Conservation (phyloP, 148 eudicot genomes). For the Selenicereus undatus region DNA sequence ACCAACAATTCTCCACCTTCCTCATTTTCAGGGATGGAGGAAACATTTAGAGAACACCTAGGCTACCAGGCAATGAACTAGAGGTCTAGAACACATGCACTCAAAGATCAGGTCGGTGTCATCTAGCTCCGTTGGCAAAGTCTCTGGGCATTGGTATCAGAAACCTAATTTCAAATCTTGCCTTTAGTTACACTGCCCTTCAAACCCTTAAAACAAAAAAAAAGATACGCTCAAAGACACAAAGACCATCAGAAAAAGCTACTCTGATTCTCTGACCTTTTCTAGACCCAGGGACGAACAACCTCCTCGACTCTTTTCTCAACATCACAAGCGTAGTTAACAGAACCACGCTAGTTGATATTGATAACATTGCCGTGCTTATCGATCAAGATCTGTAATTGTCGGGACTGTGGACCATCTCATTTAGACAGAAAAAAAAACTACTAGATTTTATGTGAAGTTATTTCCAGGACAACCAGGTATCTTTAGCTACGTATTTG, state of each 20-base stretch:
- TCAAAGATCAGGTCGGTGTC: background rate
- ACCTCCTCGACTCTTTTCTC: background rate
- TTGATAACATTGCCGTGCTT: background rate
- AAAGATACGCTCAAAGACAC: background rate
- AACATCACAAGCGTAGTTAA: background rate
- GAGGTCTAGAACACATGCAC: background rate
- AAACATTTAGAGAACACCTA: background rate
- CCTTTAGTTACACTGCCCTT: background rate
- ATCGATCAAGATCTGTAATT: background rate
- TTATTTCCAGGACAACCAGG: background rate
- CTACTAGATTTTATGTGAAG: background rate
- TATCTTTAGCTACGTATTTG: background rate
- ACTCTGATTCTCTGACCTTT: background rate
- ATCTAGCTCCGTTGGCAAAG: background rate
- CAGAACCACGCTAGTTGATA: background rate
- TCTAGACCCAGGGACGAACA: background rate
- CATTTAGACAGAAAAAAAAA: background rate
- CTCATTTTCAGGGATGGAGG: background rate
- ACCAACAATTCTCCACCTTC: background rate
- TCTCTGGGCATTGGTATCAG: too few species aligned
- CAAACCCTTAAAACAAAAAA: background rate
- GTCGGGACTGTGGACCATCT: background rate
- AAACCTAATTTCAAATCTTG: background rate
- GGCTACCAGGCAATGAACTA: background rate
- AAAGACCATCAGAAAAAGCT: background rate